Evolutionary conservation across 2,329 filamentous ascomycete genomes (phyloP).

Genomic region (Cordyceps cateniannulata): DNA sequence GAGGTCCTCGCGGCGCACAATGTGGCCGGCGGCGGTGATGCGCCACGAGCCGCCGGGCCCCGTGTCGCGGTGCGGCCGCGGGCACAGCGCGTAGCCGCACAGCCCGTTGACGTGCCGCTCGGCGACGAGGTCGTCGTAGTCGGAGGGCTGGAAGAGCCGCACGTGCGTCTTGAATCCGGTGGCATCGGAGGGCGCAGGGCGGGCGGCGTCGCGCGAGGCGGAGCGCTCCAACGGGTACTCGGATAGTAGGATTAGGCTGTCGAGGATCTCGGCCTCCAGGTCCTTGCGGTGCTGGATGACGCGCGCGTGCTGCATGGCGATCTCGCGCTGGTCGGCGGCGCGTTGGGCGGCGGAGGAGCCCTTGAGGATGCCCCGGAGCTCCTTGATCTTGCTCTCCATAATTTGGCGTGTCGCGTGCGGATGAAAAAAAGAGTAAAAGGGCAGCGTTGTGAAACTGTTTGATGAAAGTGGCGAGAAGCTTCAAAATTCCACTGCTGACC

Average conservation of each 20-base stretch:
- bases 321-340: conserved; percentile 41
- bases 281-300: conserved; percentile 78
- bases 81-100: conserved; percentile 82
- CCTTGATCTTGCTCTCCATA: conserved; percentile 18
- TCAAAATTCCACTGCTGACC: neutral
- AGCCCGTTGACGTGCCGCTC: conserved; percentile 79
- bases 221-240: conserved; percentile 41
- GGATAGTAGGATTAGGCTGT: conserved; percentile 64
- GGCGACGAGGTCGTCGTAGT: conserved; percentile 82
- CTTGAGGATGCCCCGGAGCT: conserved; percentile 56
- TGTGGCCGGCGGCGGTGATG: conserved; percentile 50
- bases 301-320: conserved; percentile 75
- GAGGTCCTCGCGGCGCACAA: conserved; percentile 64
- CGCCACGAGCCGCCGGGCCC: conserved; percentile 59
- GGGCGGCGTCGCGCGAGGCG: conserved; percentile 34
- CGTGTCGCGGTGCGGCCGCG: conserved; percentile 52
- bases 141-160: conserved; percentile 70
- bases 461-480: neutral
- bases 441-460: neutral
- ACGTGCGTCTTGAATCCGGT: conserved; percentile 60
- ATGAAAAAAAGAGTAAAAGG: neutral
- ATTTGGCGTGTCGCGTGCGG: neutral
- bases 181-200: conserved; percentile 52
- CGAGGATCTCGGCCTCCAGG: conserved; percentile 66
- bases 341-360: conserved; percentile 30